Evolutionary conservation across 2,329 filamentous ascomycete genomes (phyloP).

Genomic region (Fusarium circinatum): DNA sequence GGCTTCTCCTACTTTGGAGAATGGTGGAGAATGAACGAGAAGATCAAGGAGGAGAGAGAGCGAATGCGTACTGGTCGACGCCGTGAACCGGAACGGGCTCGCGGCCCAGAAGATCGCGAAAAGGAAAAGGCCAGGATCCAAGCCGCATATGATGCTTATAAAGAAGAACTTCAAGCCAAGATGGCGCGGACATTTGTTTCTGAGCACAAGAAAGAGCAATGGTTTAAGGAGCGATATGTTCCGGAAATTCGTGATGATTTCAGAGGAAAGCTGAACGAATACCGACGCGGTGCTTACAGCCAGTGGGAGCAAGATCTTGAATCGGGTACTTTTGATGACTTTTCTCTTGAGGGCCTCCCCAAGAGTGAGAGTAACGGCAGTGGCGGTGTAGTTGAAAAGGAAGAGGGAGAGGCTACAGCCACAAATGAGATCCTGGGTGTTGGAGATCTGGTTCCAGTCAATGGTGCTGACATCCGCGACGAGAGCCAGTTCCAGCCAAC

Average conservation of each 20-base stretch:
- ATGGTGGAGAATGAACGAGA: conserved; percentile 86
- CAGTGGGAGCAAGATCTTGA: conserved; percentile 93
- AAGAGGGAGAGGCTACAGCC: conserved; percentile 92
- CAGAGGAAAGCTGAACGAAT: conserved; percentile 79
- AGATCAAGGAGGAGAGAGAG: conserved; percentile 84
- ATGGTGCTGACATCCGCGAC: conserved; percentile 87
- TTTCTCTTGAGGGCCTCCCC: conserved; percentile 91
- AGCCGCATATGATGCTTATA: conserved; percentile 72
- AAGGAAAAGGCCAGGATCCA: conserved; percentile 84
- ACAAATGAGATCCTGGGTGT: conserved; percentile 93
- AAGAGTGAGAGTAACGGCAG: conserved; percentile 91
- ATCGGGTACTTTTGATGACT: conserved; percentile 88
- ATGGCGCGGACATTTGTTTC: conserved; percentile 92
- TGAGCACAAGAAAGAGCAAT: conserved; percentile 94
- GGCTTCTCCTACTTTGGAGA: conserved; percentile 88
- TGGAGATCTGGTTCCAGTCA: conserved; percentile 85
- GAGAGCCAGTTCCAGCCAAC: conserved; percentile 90
- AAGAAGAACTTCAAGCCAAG: conserved; percentile 74
- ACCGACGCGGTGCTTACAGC: conserved; percentile 79
- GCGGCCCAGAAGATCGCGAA: conserved; percentile 78
- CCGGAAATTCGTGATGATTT: conserved; percentile 82
- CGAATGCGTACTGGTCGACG: conserved; percentile 75
- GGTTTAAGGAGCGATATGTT: conserved; percentile 96
- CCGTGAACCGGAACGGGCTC: conserved; percentile 70
- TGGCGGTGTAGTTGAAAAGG: conserved; percentile 88